Evolutionary conservation across 768 basidiomycete genomes (phyloP).

Genomic region (Lactifluus pinguis): DNA sequence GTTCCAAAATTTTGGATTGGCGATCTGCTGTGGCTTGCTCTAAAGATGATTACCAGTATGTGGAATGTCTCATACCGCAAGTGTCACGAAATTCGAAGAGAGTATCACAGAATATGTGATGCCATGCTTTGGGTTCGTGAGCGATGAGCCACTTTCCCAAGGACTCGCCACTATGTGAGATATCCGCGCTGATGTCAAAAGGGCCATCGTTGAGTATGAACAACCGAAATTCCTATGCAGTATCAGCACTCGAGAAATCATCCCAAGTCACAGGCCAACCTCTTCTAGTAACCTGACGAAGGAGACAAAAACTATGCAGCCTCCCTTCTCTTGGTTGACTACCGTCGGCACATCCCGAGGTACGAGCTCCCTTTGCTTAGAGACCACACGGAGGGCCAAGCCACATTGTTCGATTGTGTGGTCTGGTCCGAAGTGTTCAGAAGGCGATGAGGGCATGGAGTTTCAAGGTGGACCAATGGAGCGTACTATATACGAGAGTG

Average conservation of each 20-base stretch:
- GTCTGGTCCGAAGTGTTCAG: neutral
- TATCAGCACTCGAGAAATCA: neutral
- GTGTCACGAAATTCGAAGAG: constrained; percentile 6
- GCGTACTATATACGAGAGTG: neutral
- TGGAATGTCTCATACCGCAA: neutral
- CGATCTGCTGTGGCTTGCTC: neutral
- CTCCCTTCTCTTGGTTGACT: neutral
- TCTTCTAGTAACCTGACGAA: constrained; percentile 4
- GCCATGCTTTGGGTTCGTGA: constrained; percentile 5
- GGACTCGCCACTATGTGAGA: neutral
- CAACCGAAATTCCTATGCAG: neutral
- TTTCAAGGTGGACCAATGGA: neutral
- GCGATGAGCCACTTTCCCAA: constrained; percentile 12
- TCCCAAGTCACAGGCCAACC: neutral
- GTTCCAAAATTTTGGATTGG: neutral
- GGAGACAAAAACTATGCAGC: neutral
- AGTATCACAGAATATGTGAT: constrained; percentile 4
- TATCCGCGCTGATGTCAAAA: constrained; percentile 3
- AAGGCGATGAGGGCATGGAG: neutral
- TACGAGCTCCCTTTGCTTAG: constrained; percentile 5
- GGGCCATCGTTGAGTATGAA: constrained; percentile 4
- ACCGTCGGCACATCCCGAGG: neutral
- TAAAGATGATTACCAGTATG: too few species aligned
- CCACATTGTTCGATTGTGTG: constrained; percentile 2
- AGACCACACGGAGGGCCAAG: constrained; percentile 5